phyloP scores from a whole-genome alignment of 306 rosid species.

The Citrullus mucosospermus region DNA sequence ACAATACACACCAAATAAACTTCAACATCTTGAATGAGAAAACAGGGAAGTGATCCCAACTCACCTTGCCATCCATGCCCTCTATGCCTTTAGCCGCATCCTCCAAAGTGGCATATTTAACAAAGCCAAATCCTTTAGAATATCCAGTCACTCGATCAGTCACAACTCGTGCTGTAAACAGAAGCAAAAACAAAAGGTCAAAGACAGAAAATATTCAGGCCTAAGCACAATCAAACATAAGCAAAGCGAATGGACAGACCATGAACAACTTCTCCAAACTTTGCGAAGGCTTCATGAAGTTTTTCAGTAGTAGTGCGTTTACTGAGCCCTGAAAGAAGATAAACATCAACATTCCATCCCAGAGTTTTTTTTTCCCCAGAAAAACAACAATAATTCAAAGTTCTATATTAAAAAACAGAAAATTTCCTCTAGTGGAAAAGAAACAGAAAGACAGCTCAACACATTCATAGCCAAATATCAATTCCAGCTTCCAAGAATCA shows the following conservation, averaged over 20 bases:
- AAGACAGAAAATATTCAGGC: background rate
- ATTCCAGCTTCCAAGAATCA: background rate
- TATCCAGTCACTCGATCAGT: conserved; percentile 82
- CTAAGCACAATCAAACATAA: background rate
- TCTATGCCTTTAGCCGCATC: conserved; percentile 80
- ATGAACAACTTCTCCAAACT: conserved; percentile 75
- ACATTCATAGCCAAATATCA: background rate
- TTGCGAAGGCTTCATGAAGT: conserved; percentile 52
- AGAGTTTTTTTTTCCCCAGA: background rate
- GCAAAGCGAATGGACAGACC: conserved; percentile 26
- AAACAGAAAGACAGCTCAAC: background rate
- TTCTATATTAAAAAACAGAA: background rate
- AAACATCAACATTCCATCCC: background rate
- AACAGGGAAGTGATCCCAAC: background rate
- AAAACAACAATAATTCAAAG: background rate
- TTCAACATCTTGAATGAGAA: background rate
- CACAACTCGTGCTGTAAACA: conserved; percentile 72
- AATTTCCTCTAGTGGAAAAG: background rate
- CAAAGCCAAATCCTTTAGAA: conserved; percentile 94
- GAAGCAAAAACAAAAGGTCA: background rate
- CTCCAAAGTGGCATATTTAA: conserved; percentile 59
- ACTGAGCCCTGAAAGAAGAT: conserved; percentile 64
- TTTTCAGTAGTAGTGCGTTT: conserved; percentile 77
- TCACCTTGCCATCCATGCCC: conserved; percentile 98
- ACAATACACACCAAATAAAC: background rate